Conservation (phyloP, 768 basidiomycete genomes). For the Collybia nuda region DNA sequence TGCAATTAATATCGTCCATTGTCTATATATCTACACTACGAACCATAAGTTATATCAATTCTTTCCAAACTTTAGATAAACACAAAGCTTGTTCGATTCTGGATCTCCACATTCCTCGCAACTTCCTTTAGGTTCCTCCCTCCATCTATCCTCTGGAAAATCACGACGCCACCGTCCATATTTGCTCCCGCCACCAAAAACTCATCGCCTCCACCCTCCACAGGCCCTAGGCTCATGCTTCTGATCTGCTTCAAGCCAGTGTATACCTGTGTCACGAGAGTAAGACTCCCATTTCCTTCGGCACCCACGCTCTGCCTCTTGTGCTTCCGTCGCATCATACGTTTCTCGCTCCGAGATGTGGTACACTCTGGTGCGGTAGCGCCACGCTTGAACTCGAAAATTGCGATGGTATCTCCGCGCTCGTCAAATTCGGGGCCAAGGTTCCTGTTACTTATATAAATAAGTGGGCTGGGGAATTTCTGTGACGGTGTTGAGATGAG, state of each 20-base stretch:
- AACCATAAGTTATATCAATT: too few relatives aligned
- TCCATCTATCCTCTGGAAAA: constrained; percentile 54
- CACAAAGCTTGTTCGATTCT: constrained; percentile 20
- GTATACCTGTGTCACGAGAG: constrained; percentile 48
- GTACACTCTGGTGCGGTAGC: not conserved
- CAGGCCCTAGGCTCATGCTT: constrained; percentile 48
- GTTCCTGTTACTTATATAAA: constrained; percentile 62
- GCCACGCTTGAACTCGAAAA: constrained; percentile 40
- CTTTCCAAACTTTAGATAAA: constrained; percentile 6
- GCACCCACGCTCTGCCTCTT: not conserved
- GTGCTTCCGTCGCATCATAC: constrained; percentile 12
- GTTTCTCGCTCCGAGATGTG: constrained; percentile 1
- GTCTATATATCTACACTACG: too few relatives aligned
- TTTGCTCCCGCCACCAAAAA: constrained; percentile 55
- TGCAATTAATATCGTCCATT: too few relatives aligned
- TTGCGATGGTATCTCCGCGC: constrained; percentile 56
- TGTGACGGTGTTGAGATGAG: constrained; percentile 43
- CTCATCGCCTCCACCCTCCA: constrained; percentile 39
- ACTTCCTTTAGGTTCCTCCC: constrained; percentile 53
- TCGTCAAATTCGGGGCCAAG: constrained; percentile 42
- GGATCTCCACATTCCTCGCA: constrained; percentile 49
- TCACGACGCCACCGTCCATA: constrained; percentile 52
- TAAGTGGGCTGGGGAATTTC: constrained; percentile 42
- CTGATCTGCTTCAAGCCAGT: constrained; percentile 56
- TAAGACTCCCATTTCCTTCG: constrained; percentile 18